phyloP scores from a whole-genome alignment of 495 filamentous ascomycete genomes.

The Penicillium atrosanguineum region DNA sequence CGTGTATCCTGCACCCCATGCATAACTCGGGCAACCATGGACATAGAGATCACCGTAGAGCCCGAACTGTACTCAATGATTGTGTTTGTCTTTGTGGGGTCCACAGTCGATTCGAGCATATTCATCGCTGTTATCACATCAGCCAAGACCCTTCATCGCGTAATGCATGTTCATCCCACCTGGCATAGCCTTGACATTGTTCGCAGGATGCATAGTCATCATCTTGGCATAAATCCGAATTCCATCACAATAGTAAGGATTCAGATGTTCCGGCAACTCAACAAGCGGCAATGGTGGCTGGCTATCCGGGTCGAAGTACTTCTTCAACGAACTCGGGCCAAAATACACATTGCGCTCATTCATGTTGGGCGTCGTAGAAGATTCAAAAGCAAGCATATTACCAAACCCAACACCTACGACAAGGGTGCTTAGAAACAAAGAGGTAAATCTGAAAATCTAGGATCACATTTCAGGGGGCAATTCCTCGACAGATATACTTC shows the following conservation, averaged over 20 bases:
- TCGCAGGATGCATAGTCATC: conserved; percentile 60
- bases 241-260: conserved; percentile 55
- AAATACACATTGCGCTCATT: conserved; percentile 56
- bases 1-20: conserved; percentile 51
- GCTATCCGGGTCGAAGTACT: conserved; percentile 58
- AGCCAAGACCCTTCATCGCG: not conserved
- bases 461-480: not conserved
- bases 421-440: not conserved
- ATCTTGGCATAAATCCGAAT: conserved; percentile 64
- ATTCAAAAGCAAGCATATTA: not conserved
- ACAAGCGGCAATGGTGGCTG: conserved; percentile 58
- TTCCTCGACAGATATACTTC: conserved; percentile 9
- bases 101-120: conserved; percentile 49
- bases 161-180: conserved; percentile 34
- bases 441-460: not conserved
- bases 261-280: conserved; percentile 55
- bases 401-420: not conserved
- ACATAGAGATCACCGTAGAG: conserved; percentile 60
- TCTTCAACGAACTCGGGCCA: conserved; percentile 49
- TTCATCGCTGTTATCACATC: conserved; percentile 44
- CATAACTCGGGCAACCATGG: conserved; percentile 53
- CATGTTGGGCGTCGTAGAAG: conserved; percentile 31
- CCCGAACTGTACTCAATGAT: conserved; percentile 63
- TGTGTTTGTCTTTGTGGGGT: conserved; percentile 41
- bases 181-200: conserved; percentile 64